Base-by-base conservation (phyloP, 108 stramenopile species). In the Asterionellopsis glacialis region DNA sequence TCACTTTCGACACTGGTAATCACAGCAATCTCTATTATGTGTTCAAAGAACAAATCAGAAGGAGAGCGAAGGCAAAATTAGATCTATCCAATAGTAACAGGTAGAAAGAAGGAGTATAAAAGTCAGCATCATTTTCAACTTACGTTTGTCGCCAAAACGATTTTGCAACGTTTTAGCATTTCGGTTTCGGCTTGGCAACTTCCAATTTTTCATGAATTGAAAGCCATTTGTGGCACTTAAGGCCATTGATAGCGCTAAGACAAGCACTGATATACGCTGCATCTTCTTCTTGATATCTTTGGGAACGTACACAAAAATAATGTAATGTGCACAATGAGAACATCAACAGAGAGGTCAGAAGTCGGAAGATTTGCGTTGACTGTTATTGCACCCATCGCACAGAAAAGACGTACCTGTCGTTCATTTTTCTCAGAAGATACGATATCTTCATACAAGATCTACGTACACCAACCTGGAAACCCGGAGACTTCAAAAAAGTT, bases 1-100 rank as follows among this genome's bases (percentile, higher is more conserved):
- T 94, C 96, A 53, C 84, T 85, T 2, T 87, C 88, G 41, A 85
- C 77, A 18, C 94, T 91, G 1, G 94, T 95, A 64, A 95, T 69
- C 16, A 95, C 91, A 11, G 91, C 89, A 26, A 92, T 74, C 66
- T 90, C 89, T 95, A 67, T 51, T 0, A 28, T 33, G 33, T 7
- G 7, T 33, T 33, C 33, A 7, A 33, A 33, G 7, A 2, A 33
- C 5, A 33, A 2, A 33, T 33, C 2, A 2, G 7, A 33, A 5
- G 5, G 7, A 33, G 7, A 5, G 2, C 19, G 2, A 9, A 47
- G 9, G 45, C 9, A 7, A 47, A 9, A 16, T 47, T 21, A 6
- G 19, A 47, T 47, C 4, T 47, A 47, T 19, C 19, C 45, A 19
- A 47, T 16, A 1, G 9, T 9, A 21, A 21, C 1, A 21, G 5